phyloP scores from a whole-genome alignment of 306 rosid species.

The Prunus mira region DNA sequence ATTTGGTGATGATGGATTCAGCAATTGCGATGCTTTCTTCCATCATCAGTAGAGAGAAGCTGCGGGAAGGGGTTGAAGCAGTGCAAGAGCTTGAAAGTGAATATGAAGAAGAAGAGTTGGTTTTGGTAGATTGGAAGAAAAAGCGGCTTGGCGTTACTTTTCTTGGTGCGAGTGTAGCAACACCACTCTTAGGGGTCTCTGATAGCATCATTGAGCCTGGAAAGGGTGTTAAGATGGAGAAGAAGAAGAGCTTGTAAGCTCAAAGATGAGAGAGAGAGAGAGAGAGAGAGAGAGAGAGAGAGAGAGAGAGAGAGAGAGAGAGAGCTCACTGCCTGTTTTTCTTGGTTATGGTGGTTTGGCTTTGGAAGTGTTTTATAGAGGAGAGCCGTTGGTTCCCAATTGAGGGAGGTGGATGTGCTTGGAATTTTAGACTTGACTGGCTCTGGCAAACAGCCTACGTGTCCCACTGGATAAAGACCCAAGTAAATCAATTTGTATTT shows the following conservation, averaged over 20 bases:
- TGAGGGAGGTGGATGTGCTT: conserved; percentile 12
- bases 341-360: not conserved
- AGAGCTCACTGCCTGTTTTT: not conserved
- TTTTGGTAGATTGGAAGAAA: conserved; percentile 27
- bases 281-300: not conserved
- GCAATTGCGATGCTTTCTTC: conserved; percentile 34
- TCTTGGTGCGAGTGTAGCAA: conserved; percentile 10
- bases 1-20: conserved; percentile 39
- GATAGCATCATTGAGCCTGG: conserved; percentile 3
- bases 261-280: not conserved
- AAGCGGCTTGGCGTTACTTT: conserved; percentile 25
- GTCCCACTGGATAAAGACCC: conserved; percentile 7
- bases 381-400: conserved; percentile 3
- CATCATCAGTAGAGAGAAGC: conserved; percentile 19
- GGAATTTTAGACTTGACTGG: conserved; percentile 18
- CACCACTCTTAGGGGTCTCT: conserved; percentile 10
- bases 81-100: conserved; percentile 11
- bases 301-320: not conserved
- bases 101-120: conserved; percentile 13
- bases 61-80: conserved; percentile 7
- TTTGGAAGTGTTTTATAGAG: conserved; percentile 18
- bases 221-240: not conserved
- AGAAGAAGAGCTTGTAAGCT: too few species aligned
- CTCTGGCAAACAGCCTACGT: not conserved
- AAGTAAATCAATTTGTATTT: not conserved